Percentiles rank a stretch among this genome's conserved stretches.
Evolutionary conservation across 2,329 filamentous ascomycete genomes (phyloP).

Genomic region (Leptoxyphium fumago): DNA sequence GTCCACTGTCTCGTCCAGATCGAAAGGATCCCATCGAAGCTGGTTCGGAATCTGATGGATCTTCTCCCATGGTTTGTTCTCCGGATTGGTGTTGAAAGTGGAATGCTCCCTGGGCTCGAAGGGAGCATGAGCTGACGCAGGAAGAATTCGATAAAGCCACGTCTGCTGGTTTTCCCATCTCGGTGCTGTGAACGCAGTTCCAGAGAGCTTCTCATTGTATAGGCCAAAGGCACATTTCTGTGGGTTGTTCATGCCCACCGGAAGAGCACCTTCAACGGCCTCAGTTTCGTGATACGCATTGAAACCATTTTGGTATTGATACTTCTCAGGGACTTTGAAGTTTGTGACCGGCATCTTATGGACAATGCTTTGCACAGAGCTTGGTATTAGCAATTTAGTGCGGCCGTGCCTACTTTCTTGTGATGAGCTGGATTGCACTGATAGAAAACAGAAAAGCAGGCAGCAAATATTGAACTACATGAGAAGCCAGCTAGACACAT

Average conservation of each 20-base stretch:
- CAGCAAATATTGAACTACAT: too few relatives aligned
- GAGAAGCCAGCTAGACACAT: too few relatives aligned
- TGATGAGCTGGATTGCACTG: neutral
- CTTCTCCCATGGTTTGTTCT: conserved; percentile 36
- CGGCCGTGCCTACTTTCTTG: neutral
- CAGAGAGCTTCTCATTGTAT: conserved; percentile 60
- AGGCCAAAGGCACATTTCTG: conserved; percentile 67
- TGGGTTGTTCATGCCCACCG: conserved; percentile 64
- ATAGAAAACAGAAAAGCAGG: neutral
- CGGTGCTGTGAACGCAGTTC: conserved; percentile 44
- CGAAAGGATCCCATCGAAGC: conserved; percentile 65
- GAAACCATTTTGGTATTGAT: conserved; percentile 69
- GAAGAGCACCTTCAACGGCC: conserved; percentile 59
- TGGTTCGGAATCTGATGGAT: conserved; percentile 69
- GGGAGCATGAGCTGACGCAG: conserved; percentile 42
- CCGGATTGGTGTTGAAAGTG: conserved; percentile 36
- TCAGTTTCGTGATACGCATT: conserved; percentile 66
- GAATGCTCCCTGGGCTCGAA: conserved; percentile 35
- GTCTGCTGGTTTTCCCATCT: conserved; percentile 42
- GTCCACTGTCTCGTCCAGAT: conserved; percentile 53
- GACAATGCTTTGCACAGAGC: neutral
- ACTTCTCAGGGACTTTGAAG: conserved; percentile 51
- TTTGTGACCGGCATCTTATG: conserved; percentile 47
- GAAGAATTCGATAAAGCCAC: conserved; percentile 44
- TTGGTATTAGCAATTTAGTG: neutral